Base-by-base conservation (phyloP, 352 stramenopile species). In the Blastocystis hominis region DNA sequence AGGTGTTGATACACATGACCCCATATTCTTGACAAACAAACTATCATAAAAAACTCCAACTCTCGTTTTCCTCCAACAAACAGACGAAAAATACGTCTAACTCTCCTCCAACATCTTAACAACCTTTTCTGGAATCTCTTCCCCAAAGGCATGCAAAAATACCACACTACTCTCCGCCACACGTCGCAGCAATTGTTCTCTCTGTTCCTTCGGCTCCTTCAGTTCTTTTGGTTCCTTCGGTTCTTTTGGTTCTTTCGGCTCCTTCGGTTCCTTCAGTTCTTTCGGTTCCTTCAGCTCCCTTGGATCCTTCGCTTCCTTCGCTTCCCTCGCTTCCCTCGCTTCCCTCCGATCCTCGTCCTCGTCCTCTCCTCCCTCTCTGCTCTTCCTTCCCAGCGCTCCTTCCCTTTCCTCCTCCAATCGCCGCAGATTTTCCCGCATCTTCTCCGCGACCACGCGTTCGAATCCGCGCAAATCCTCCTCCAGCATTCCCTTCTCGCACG, bases 401-500 rank as follows among this genome's bases (percentile, higher is more conserved):
- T 5, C 66, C 36, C 50, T 68, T 30, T 44, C 55, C n/a, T 47
- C 20, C 10, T 38, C 20, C 36, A 84, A 15, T 5, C 55, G 3
- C n/a, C 68, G 66, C 55, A 84, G 36, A 53, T 84, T 53, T n/a
- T 68, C 34, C 24, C 15, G 7, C 72, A 84, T 77, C 66, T 77
- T 77, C 66, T 10, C 50, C 24, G 66, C 66, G 36, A 77, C n/a
- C 66, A 77, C 72, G 20, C 68, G 5, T 15, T 68, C 54, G 38
- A 84, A 64, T 40, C 72, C 72, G n/a, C 50, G 34, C 72, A 84
- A 46, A 13, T 84, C 72, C 47, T 64, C 55, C 34, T 50, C 36
- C 72, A 84, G 17, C 20, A 53, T 53, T 34, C 46, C 55, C 15
- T 30, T 10, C n/a, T 66, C 24, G 55, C 54, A 53, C n/a, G 54